Conservation (phyloP, 2,329 filamentous ascomycete species). For the Cytospora piceicola region DNA sequence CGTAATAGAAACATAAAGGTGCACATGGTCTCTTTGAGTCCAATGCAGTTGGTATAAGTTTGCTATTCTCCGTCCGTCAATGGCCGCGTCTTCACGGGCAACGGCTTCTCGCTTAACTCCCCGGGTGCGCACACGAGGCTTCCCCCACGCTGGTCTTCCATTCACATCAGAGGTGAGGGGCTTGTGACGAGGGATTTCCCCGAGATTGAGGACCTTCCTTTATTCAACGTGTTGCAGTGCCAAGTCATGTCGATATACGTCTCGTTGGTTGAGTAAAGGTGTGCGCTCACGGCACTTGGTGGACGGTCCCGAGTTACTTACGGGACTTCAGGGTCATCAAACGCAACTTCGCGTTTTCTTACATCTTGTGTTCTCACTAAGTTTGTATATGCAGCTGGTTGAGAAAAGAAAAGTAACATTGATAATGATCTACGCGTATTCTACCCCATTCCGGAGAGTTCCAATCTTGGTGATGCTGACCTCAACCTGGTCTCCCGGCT, state of each 20-base stretch:
- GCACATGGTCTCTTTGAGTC: constrained; percentile 12
- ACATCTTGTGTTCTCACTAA: too few species aligned
- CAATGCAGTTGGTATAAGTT: background rate
- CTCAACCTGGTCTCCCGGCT: constrained; percentile 46
- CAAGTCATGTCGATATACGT: too few species aligned
- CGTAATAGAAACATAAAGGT: constrained; percentile 4
- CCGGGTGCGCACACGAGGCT: constrained; percentile 1
- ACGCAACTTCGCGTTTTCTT: too few species aligned
- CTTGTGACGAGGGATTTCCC: background rate
- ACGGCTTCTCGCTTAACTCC: constrained; percentile 23
- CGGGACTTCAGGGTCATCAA: too few species aligned
- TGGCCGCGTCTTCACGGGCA: background rate
- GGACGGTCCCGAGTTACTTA: too few species aligned
- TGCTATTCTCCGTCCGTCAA: background rate
- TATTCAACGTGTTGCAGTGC: too few species aligned
- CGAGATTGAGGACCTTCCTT: too few species aligned
- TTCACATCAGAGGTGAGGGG: background rate
- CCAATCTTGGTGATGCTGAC: constrained; percentile 46
- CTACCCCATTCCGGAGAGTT: constrained; percentile 45
- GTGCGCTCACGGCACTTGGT: too few species aligned
- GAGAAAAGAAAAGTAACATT: too few species aligned
- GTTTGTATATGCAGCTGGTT: too few species aligned
- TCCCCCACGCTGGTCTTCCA: background rate
- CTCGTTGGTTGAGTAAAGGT: too few species aligned
- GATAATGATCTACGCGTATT: constrained; percentile 23